These are phyloP conservation scores for Linnemannia schmuckeri DNA, from an alignment of 192 early-diverging fungal genomes.

Conservation along the genomic window DNA sequence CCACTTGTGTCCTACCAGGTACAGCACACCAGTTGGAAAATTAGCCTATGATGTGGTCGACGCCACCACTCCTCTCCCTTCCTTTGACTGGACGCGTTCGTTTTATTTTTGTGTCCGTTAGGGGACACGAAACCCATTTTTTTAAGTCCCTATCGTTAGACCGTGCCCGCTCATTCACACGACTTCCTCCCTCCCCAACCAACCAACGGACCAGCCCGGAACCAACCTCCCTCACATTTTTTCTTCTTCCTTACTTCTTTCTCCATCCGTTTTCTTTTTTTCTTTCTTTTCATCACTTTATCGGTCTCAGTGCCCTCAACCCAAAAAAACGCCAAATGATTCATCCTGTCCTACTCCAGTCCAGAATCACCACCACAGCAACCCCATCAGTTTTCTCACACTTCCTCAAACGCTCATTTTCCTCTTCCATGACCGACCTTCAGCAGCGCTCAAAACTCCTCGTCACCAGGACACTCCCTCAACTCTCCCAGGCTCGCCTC, in stretches of 20 bases:
- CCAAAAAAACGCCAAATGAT: neutral
- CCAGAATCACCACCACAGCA: conserved; percentile 10
- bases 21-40: neutral
- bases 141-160: neutral
- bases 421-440: conserved; percentile 16
- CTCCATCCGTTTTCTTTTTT: neutral
- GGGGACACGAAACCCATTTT: conserved; percentile 3
- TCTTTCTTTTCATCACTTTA: neutral
- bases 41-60: no score
- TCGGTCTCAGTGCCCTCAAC: neutral
- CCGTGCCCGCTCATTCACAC: conserved; percentile 1
- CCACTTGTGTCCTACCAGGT: neutral
- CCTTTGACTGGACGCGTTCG: neutral
- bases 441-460: conserved; percentile 49
- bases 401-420: conserved; percentile 20
- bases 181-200: neutral
- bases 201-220: conserved; percentile 6
- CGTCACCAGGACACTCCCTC: conserved; percentile 66
- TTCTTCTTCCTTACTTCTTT: neutral
- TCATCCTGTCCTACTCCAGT: conserved; percentile 5
- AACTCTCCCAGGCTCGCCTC: conserved; percentile 61
- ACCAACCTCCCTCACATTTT: neutral
- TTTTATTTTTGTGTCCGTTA: neutral
- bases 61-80: neutral
- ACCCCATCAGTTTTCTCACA: conserved; percentile 11